These are phyloP conservation scores for Apium graveolens DNA, from an alignment of 129 eudicot species.

Conservation along the genomic window DNA sequence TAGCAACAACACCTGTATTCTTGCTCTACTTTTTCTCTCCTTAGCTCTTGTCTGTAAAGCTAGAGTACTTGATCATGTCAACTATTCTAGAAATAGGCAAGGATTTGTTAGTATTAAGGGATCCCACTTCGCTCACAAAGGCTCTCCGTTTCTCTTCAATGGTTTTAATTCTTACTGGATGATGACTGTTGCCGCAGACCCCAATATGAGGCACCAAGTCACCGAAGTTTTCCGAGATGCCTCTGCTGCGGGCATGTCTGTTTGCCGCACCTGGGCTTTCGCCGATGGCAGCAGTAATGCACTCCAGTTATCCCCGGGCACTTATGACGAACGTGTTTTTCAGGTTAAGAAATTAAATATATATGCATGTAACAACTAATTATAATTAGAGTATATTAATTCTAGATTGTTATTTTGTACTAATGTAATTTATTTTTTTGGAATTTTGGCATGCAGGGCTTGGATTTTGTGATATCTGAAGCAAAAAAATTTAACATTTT, in stretches of 20 bases:
- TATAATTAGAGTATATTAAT: no score
- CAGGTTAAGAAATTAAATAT: constrained; percentile 33
- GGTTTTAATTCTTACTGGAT: constrained; percentile 89
- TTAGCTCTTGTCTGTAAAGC: constrained; percentile 25
- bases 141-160: constrained; percentile 57
- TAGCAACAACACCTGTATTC: constrained; percentile 11
- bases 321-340: constrained; percentile 66
- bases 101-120: background rate
- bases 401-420: no score
- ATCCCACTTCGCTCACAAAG: constrained; percentile 34
- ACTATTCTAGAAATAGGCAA: background rate
- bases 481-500: constrained; percentile 51
- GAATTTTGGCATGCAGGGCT: constrained; percentile 30
- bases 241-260: constrained; percentile 57
- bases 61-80: constrained; percentile 9
- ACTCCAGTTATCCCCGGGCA: constrained; percentile 71
- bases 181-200: constrained; percentile 72
- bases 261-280: constrained; percentile 93
- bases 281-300: constrained; percentile 67
- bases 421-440: background rate
- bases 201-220: constrained; percentile 47
- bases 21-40: constrained; percentile 12
- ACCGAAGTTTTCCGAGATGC: constrained; percentile 55
- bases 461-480: constrained; percentile 69
- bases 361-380: no score